Evolutionary conservation across 345 rosid genomes (phyloP), one percentile per base, ranked within the genome.

Genomic region (Populus euphratica): DNA sequence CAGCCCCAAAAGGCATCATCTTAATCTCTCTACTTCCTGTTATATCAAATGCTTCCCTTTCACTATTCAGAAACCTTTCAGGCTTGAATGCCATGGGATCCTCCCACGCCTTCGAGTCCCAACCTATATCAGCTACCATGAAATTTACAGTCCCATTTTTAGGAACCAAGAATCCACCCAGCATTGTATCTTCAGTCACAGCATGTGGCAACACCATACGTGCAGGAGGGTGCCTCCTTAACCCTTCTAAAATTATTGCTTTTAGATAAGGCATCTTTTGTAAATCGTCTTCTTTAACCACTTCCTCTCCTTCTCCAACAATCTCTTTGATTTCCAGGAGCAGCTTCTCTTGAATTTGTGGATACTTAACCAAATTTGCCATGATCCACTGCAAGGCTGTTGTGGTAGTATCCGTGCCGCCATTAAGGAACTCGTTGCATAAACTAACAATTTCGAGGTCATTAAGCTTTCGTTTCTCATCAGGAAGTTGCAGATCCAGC

Each of bases 41-140:
- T 21, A 77, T 44, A 16, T 77, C 80, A 5, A 77, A 31, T 17
- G 18, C 23, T 23, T 77, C 72, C 16, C 25, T 41, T 5, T 17
- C 39, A 4, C 33, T 5, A 2, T 5, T 56, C 20, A 78, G 14
- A 73, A 78, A 78, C 59, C 81, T 78, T 56, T 78, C 81, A 13
- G 81, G 81, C 68, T 67, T 73, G 63, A 72, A 78, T 2, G 23
- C 67, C 81, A 73, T 78, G 2, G 81, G 81, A 73, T 78, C 81
- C 16, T 78, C 81, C 81, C 81, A 78, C 35, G 52, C 76, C 17
- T 73, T 67, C 20, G 73, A 33, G 29, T 78, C 81, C 77, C 66
- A 73, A 0, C 77, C 81, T n/a, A 78, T 78, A 1, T 78, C 81
- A 8, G 72, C 81, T 8, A 73, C 61, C 77, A 54, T 72, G 65